Conservation (phyloP, 192 early-diverging fungal species). For the Coemansia nantahalensis region DNA sequence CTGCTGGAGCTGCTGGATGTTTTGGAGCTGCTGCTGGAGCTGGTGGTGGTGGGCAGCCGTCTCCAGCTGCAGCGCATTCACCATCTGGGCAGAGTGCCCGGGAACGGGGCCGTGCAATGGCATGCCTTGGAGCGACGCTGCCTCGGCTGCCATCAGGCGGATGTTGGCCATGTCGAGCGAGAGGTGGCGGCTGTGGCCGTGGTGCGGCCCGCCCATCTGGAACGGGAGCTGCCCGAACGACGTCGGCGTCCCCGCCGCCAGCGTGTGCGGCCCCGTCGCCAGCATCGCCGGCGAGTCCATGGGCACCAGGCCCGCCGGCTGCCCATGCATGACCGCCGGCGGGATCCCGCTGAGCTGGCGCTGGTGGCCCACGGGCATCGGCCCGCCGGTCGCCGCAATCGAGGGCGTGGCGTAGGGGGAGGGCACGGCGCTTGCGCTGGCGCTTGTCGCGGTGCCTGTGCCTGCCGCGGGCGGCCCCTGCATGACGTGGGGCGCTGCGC, state of each 20-base stretch:
- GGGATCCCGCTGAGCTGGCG: slow-evolving; percentile 27
- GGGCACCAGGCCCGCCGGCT: slow-evolving; percentile 8
- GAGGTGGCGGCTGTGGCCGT: slow-evolving; percentile 37
- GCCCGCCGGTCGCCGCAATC: background rate
- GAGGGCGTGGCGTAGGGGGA: slow-evolving; percentile 23
- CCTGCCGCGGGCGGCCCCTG: background rate
- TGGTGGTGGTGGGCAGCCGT: slow-evolving; percentile 6
- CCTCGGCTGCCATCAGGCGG: slow-evolving; percentile 13
- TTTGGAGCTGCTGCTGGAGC: slow-evolving; percentile 17
- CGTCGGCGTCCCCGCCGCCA: slow-evolving; percentile 28
- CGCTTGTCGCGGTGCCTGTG: slow-evolving; percentile 3
- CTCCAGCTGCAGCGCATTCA: slow-evolving; percentile 17
- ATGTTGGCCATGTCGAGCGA: slow-evolving; percentile 39
- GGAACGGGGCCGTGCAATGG: slow-evolving; percentile 12
- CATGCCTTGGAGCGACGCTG: slow-evolving; percentile 9
- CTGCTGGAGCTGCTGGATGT: slow-evolving; percentile 2
- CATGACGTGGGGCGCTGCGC: background rate
- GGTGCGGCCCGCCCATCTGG: slow-evolving; percentile 4
- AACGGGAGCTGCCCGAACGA: slow-evolving; percentile 36
- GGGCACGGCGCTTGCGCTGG: slow-evolving; percentile 16
- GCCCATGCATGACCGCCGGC: slow-evolving; percentile 12
- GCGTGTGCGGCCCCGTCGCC: slow-evolving; percentile 20
- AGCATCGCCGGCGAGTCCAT: slow-evolving; percentile 14
- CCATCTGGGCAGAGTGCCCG: slow-evolving; percentile 6
- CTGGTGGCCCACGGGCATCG: slow-evolving; percentile 11